Evolutionary conservation across 164 flowering plant species (phyloP), one percentile per base, ranked within the genome.

Genomic region (Pachysandra terminalis): DNA sequence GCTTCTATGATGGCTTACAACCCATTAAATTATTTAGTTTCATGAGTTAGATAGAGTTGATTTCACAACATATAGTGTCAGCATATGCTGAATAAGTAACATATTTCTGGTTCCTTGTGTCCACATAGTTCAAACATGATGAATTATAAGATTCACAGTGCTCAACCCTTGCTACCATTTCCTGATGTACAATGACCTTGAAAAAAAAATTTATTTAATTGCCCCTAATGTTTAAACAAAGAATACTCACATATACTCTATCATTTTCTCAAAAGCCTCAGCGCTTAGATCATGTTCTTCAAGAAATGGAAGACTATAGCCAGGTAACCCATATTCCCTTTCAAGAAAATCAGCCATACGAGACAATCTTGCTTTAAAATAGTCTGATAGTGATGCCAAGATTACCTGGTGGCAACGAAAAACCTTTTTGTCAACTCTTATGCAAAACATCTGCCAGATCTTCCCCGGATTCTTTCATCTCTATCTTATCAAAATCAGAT

Each of bases 391-490:
- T 54, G 99, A 88, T 21, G 98, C 97, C 76, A 95, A 81, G 69
- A 95, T 69, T 54, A 95, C 95, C 80, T 92, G 96, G 80, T 95
- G 99, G 80, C 99, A 90, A 51, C 91, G 91, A 48, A 90, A 92
- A 71, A 76, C 68, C 71, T 63, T 87, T 32, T 79, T 68, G 62
- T 81, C 90, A 73, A 95, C 93, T 78, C 61, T 81, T 23, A 95
- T 75, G 73, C 90, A 88, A 87, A 68, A 92, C 84, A 83, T 95
- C 99, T 52, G 99, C 97, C 61, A 89, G 93, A 78, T 90, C 96
- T 66, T 87, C 87, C 22, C 54, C 74, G 28, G 66, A 67, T 37
- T 73, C 79, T 64, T 66, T 56, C 17, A 85, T 75, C 58, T 75
- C 75, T 71, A 79, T 45, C 17, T 64, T 69, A 59, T 67, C 75